These are phyloP conservation scores for Colletotrichum cereale DNA, from an alignment of 2,329 filamentous ascomycete genomes.

Conservation along the genomic window DNA sequence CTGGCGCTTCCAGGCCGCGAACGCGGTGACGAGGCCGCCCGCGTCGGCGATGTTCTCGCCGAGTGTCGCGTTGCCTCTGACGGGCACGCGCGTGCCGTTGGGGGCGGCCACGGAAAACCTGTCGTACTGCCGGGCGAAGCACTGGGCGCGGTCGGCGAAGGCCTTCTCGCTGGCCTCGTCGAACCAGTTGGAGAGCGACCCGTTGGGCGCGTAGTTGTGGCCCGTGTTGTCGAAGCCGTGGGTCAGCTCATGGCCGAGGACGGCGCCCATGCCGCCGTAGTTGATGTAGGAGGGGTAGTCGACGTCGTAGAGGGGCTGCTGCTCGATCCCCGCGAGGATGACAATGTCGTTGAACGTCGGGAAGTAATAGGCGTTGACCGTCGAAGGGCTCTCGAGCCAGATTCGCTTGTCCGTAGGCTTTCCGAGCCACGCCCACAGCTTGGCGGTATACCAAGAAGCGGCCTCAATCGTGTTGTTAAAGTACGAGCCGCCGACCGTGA, in stretches of 20 bases:
- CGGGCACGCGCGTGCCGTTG: conserved; percentile 67
- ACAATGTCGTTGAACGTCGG: conserved; percentile 75
- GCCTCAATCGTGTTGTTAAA: conserved; percentile 69
- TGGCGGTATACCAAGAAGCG: conserved; percentile 58
- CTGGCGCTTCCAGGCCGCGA: conserved; percentile 73
- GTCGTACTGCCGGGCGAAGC: conserved; percentile 75
- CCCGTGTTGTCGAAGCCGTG: conserved; percentile 78
- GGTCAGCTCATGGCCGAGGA: conserved; percentile 76
- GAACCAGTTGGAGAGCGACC: conserved; percentile 77
- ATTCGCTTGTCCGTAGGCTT: conserved; percentile 70
- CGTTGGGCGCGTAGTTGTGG: conserved; percentile 72
- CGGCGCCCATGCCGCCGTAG: conserved; percentile 77
- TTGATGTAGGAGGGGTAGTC: conserved; percentile 72
- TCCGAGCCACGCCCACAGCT: conserved; percentile 68
- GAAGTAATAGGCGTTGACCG: conserved; percentile 75
- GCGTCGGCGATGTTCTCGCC: conserved; percentile 80
- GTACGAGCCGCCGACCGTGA: conserved; percentile 64
- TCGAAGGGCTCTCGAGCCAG: conserved; percentile 70
- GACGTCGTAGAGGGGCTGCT: conserved; percentile 71
- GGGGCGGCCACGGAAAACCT: conserved; percentile 69
- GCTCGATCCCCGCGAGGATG: conserved; percentile 77
- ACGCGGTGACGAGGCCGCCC: conserved; percentile 74
- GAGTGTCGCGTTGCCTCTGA: conserved; percentile 73
- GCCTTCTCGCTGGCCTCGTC: conserved; percentile 67
- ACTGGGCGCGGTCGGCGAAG: conserved; percentile 70